Percentiles rank a stretch among this genome's conserved stretches.
phyloP scores from a whole-genome alignment of 2,329 filamentous ascomycete species.

The Clarireedia paspali region DNA sequence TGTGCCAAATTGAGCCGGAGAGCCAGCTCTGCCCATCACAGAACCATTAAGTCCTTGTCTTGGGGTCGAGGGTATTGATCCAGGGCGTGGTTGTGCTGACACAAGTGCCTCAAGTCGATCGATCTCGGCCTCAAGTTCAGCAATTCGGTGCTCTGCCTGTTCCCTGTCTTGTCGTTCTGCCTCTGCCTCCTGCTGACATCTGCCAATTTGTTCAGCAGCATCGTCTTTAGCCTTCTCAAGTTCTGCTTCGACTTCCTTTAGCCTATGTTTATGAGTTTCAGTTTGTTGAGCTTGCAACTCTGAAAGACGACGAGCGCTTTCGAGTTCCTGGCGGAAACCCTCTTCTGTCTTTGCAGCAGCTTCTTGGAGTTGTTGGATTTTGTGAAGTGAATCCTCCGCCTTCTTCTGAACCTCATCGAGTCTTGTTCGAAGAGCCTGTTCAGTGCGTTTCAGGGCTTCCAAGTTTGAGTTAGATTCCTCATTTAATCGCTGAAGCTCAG shows the following conservation, averaged over 20 bases:
- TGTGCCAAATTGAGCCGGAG: conserved; percentile 48
- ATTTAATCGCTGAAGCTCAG: conserved; percentile 79
- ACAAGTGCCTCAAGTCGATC: conserved; percentile 51
- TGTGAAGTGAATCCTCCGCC: conserved; percentile 73
- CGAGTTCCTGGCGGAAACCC: conserved; percentile 78
- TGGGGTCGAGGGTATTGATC: conserved; percentile 53
- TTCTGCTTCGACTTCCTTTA: conserved; percentile 60
- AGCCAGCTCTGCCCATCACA: conserved; percentile 43
- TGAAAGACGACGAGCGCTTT: conserved; percentile 71
- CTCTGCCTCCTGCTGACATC: conserved; percentile 44
- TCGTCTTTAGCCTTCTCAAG: conserved; percentile 53
- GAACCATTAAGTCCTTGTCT: conserved; percentile 45
- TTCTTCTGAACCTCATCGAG: conserved; percentile 80
- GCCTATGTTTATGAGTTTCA: conserved; percentile 60
- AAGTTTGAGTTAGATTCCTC: conserved; percentile 75
- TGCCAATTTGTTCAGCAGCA: conserved; percentile 50
- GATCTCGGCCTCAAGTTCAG: conserved; percentile 56
- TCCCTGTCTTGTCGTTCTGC: conserved; percentile 52
- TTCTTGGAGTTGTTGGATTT: conserved; percentile 80
- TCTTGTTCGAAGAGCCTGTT: conserved; percentile 71
- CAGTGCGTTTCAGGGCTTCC: conserved; percentile 70
- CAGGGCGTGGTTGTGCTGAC: conserved; percentile 31
- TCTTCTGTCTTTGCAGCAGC: conserved; percentile 76
- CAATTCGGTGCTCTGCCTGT: conserved; percentile 52
- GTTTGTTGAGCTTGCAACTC: conserved; percentile 74